phyloP scores from a whole-genome alignment of 306 rosid genomes.

The Parietaria judaica region DNA sequence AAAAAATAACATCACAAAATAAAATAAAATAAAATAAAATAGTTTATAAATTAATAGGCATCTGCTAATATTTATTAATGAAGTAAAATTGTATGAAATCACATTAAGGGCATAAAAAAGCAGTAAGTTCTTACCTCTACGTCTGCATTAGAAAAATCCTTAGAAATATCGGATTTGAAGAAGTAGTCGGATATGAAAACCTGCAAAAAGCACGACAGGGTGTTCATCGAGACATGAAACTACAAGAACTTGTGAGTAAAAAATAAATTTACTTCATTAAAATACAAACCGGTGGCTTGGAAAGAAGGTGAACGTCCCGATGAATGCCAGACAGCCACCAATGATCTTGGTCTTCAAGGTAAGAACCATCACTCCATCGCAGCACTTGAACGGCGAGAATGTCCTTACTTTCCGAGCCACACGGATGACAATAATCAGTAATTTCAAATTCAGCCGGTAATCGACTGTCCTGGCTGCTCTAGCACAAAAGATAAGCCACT shows the following conservation, averaged over 20 bases:
- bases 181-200: conserved; percentile 76
- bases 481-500: conserved; percentile 27
- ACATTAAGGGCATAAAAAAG: too few species aligned
- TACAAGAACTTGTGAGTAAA: background rate
- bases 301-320: conserved; percentile 85
- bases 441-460: conserved; percentile 96
- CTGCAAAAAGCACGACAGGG: conserved; percentile 24
- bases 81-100: too few species aligned
- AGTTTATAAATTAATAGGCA: background rate
- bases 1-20: background rate
- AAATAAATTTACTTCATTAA: too few species aligned
- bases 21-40: background rate
- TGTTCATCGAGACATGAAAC: background rate
- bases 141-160: conserved; percentile 67
- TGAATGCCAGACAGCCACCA: conserved; percentile 96
- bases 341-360: conserved; percentile 97
- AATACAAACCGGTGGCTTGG: conserved; percentile 75
- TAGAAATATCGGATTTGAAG: conserved; percentile 67
- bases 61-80: too few species aligned
- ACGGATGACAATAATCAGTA: conserved; percentile 71
- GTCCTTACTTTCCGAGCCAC: conserved; percentile 54
- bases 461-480: conserved; percentile 91
- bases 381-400: conserved; percentile 86
- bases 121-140: conserved; percentile 62
- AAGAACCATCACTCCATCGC: conserved; percentile 94